Conservation (phyloP, 73 alveolate genomes). For the Tetrahymena borealis region DNA sequence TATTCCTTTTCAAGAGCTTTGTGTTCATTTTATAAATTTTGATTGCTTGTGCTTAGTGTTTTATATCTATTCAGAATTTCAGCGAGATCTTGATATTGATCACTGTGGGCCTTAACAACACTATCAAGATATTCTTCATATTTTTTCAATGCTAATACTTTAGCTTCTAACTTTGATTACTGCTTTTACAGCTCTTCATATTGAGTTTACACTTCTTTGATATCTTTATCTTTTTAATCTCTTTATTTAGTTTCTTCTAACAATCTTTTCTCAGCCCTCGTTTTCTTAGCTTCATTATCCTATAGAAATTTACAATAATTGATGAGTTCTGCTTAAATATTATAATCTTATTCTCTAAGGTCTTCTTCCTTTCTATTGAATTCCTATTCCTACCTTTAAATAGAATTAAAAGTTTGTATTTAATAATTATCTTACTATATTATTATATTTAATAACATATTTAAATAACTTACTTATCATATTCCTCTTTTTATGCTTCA, state of each 20-base stretch:
- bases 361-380: constrained; percentile 57
- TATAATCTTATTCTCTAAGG: constrained; percentile 57
- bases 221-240: constrained; percentile 39
- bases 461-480: constrained; percentile 34
- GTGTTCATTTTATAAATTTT: constrained; percentile 48
- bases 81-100: constrained; percentile 65
- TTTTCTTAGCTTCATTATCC: constrained; percentile 74
- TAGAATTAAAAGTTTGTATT: not conserved
- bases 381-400: constrained; percentile 51
- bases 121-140: constrained; percentile 76
- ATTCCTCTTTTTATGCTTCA: constrained; percentile 73
- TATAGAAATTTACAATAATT: constrained; percentile 67
- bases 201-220: constrained; percentile 5
- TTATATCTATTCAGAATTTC: constrained; percentile 65
- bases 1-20: constrained; percentile 49
- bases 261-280: constrained; percentile 61
- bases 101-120: constrained; percentile 65
- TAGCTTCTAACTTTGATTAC: constrained; percentile 33
- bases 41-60: constrained; percentile 59
- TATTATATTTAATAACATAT: not conserved
- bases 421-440: not conserved
- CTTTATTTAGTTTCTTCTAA: constrained; percentile 48
- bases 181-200: constrained; percentile 17
- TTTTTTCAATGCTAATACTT: constrained; percentile 60
- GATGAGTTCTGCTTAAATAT: constrained; percentile 59